Base-by-base conservation (phyloP, 2,329 filamentous ascomycete species). In the Pseudogymnoascus sp. region DNA sequence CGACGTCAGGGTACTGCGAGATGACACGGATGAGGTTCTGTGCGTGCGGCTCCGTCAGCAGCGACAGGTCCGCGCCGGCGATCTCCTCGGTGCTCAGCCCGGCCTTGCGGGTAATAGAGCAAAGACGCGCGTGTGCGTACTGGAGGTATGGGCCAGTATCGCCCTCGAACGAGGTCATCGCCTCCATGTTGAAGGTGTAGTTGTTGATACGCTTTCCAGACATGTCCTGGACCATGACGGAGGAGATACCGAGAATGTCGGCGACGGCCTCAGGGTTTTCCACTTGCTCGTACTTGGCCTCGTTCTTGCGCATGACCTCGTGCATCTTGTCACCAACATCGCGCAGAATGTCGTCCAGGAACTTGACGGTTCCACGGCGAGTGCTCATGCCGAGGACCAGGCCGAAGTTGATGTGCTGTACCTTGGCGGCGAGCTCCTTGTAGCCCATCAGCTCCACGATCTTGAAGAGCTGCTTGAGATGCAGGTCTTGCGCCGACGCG, bases 181-280 rank as follows among this genome's bases (percentile, higher is more conserved):
- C 81, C 63, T 90, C 85, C 80, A 92, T 86, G 76, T 92, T 87
- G 75, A 93, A 92, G 62, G 81, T 79, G 71, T 85, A 86, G 74
- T 85, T 84, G 74, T 84, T 84, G 73, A 84, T 82, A 69, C 84
- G 84, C 84, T 97, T 97, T 73, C 93, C 94, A 66, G 84, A 89
- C 91, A 97, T 96, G 72, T 97, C 94, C 76, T 97, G 93, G 17
- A 96, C 91, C 92, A 97, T 97, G 71, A 97, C 93, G 71, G 89
- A 88, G 66, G 89, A 92, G 72, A 97, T 97, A 65, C 93, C 94
- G 2, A 97, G 83, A 9, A 84, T 90, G 76, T 97, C 94, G 64
- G 94, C 92, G 8, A 87, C 89, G 61, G 84, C 82, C 61, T 85
- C 86, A 0, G 93, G 93, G 73, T 97, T 81, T 70, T 87, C 89